Evolutionary conservation across 805 yeast genomes (phyloP).

Genomic region (Cyberlindnera maclurae): DNA sequence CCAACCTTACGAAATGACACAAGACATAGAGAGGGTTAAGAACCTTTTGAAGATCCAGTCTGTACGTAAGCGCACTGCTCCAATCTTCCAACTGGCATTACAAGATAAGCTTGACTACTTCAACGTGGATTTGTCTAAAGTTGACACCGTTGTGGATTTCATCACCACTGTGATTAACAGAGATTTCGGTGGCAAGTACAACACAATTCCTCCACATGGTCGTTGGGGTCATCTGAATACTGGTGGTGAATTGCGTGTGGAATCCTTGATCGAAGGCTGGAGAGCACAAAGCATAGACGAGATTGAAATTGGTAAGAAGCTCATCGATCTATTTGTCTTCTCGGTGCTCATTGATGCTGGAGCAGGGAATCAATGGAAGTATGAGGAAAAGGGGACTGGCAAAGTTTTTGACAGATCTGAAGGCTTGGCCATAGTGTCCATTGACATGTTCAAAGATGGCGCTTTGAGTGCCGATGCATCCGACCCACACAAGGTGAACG

Average conservation of each 20-base stretch:
- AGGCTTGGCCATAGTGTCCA: slow-evolving; percentile 57
- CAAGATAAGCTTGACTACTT: slow-evolving; percentile 33
- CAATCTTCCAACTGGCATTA: slow-evolving; percentile 36
- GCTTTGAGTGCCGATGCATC: slow-evolving; percentile 30
- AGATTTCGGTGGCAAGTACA: slow-evolving; percentile 38
- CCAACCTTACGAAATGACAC: slow-evolving; percentile 5
- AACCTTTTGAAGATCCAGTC: slow-evolving; percentile 45
- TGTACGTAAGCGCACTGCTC: slow-evolving; percentile 44
- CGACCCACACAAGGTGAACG: slow-evolving; percentile 39
- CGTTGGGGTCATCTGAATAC: slow-evolving; percentile 61
- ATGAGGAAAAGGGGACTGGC: slow-evolving; percentile 30
- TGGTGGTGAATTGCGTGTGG: slow-evolving; percentile 39
- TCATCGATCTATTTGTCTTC: slow-evolving; percentile 51
- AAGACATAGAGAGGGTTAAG: slow-evolving; percentile 5
- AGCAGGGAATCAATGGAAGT: slow-evolving; percentile 55
- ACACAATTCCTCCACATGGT: slow-evolving; percentile 56
- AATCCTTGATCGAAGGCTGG: slow-evolving; percentile 35
- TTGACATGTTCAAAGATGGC: slow-evolving; percentile 47
- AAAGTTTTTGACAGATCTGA: slow-evolving; percentile 41
- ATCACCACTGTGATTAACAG: slow-evolving; percentile 34
- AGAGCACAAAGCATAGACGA: slow-evolving; percentile 24
- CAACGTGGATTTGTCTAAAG: slow-evolving; percentile 36
- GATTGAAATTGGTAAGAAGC: slow-evolving; percentile 42
- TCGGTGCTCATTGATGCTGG: slow-evolving; percentile 64
- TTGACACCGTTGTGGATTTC: slow-evolving; percentile 38